Evolutionary conservation across 2,329 filamentous ascomycete genomes (phyloP), one percentile per base, ranked within the genome.

Genomic region (Colletotrichum sansevieriae): DNA sequence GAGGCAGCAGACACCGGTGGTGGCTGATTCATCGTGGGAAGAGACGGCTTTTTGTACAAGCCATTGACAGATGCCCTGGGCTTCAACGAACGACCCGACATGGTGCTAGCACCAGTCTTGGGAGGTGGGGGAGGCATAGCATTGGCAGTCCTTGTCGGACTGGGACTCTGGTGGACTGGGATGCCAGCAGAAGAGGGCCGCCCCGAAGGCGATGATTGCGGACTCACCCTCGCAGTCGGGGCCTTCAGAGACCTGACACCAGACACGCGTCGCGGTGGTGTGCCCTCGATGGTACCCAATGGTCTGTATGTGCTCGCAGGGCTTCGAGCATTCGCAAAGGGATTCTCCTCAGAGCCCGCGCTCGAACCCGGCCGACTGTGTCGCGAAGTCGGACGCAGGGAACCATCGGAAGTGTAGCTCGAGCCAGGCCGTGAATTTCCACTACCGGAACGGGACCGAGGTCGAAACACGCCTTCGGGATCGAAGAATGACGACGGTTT

Each of bases 401-500:
- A 91, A 73, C 75, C 86, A 81, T 82, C 92, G 80, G 78, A 90
- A 75, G 77, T 91, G 83, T 81, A 91, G 83, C 81, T 91, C 72
- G 78, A 93, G 75, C 83, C 81, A 2, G 86, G 86, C 10, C 85
- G 79, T 10, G 85, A 87, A 20, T 75, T 75, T n/a, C 77, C 77
- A 29, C 81, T 83, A 55, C 78, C 81, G 5, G 83, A 80, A 15
- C 84, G 79, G 2, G 85, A 87, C 20, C 78, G 73, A 4, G 91
- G 87, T 18, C 85, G 83, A 79, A 87, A 87, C 7, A 86, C 83
- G 67, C 87, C 86, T n/a, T 90, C 84, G 2, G 83, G 79, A 56
- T 89, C 90, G 76, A 92, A 96, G 77, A 97, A 94, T 63, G 88
- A 89, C 0, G 93, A 93, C 9, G 87, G 83, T 62, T 90, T 88